Conservation (phyloP, 1,139 yeast species). For the Pichiaceae sp. region DNA sequence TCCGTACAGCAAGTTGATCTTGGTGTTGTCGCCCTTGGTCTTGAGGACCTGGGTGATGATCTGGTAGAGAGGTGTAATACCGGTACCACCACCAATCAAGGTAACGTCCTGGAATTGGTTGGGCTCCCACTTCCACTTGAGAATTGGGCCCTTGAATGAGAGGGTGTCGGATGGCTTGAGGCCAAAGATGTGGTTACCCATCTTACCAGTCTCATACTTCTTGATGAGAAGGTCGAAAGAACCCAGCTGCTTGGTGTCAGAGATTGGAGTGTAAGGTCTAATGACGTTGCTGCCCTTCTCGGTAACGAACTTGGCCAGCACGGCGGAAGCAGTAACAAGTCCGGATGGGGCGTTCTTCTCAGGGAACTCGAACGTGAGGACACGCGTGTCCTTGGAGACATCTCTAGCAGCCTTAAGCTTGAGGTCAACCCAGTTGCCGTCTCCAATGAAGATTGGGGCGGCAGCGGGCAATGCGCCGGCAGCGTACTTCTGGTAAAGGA, state of each 20-base stretch:
- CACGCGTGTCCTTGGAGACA: conserved; percentile 57
- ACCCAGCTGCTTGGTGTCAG: conserved; percentile 65
- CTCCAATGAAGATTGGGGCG: conserved; percentile 53
- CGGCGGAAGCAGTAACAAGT: conserved; percentile 68
- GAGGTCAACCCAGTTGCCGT: conserved; percentile 67
- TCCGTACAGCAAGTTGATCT: conserved; percentile 74
- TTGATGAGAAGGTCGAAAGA: conserved; percentile 74
- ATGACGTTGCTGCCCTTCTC: conserved; percentile 82
- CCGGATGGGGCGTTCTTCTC: conserved; percentile 66
- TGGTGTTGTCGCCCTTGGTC: conserved; percentile 80
- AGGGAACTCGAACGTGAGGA: conserved; percentile 66
- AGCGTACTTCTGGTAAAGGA: conserved; percentile 28
- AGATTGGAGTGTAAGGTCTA: conserved; percentile 94
- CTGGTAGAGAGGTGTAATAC: conserved; percentile 93
- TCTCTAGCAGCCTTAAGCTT: conserved; percentile 52
- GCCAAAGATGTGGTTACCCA: conserved; percentile 65
- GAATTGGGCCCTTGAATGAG: conserved; percentile 89
- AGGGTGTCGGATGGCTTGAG: conserved; percentile 76
- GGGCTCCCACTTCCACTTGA: conserved; percentile 87
- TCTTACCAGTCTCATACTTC: conserved; percentile 77
- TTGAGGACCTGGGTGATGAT: conserved; percentile 59
- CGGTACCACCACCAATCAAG: conserved; percentile 93
- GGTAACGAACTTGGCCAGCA: conserved; percentile 75
- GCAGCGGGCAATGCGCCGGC: conserved; percentile 30
- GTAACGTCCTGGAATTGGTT: conserved; percentile 75